A percentile compares a stretch with the other conserved stretches of the same genome.
Evolutionary conservation across 2,329 filamentous ascomycete species (phyloP).

Genomic region (Botrytis pseudocinerea): DNA sequence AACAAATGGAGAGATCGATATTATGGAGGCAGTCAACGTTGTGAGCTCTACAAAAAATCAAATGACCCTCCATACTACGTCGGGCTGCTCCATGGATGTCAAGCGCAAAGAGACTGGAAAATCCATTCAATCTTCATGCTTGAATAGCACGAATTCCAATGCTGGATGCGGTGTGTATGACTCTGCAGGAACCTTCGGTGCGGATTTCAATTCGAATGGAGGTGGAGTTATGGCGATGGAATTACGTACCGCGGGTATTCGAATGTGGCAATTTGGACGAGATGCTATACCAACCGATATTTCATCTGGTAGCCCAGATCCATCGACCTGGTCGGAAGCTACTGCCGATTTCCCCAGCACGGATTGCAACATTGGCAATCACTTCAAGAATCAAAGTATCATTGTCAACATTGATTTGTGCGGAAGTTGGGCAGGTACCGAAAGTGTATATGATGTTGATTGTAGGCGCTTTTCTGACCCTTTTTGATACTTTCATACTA

Average conservation of each 20-base stretch:
- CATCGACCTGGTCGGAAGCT: slow-evolving; percentile 48
- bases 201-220: slow-evolving; percentile 51
- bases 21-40: slow-evolving; percentile 53
- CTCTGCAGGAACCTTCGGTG: slow-evolving; percentile 48
- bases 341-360: slow-evolving; percentile 52
- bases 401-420: slow-evolving; percentile 85
- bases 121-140: slow-evolving; percentile 50
- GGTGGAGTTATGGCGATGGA: slow-evolving; percentile 54
- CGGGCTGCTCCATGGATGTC: slow-evolving; percentile 46
- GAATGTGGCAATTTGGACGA: slow-evolving; percentile 54
- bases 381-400: slow-evolving; percentile 74
- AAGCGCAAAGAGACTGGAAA: slow-evolving; percentile 50
- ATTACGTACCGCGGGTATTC: slow-evolving; percentile 48
- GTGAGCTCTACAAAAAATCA: slow-evolving; percentile 42
- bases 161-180: slow-evolving; percentile 48
- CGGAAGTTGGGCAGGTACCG: slow-evolving; percentile 78
- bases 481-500: neutral
- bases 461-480: slow-evolving; percentile 29
- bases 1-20: slow-evolving; percentile 58
- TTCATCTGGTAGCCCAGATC: slow-evolving; percentile 45
- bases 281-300: slow-evolving; percentile 49
- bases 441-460: slow-evolving; percentile 36
- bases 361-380: slow-evolving; percentile 65
- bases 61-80: slow-evolving; percentile 52
- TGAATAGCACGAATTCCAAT: slow-evolving; percentile 44